Percentiles rank a stretch among this genome's conserved stretches.
Evolutionary conservation across 331 rosid species (phyloP).

Genomic region (Saraca asoca): DNA sequence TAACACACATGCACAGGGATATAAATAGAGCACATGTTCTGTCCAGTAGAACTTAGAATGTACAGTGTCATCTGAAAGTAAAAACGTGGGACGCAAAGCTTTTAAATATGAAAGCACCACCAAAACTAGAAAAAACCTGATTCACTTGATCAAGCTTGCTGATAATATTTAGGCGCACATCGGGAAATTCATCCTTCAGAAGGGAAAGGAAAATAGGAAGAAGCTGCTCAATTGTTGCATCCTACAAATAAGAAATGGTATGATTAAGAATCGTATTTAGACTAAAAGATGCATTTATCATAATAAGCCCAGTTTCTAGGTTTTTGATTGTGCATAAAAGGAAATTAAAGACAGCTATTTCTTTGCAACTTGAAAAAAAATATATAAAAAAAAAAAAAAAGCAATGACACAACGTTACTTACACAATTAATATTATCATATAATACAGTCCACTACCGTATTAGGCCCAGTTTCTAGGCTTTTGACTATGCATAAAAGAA

Average conservation of each 20-base stretch:
- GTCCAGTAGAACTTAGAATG: slow-evolving; percentile 3
- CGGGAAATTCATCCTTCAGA: slow-evolving; percentile 96
- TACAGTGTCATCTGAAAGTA: slow-evolving; percentile 17
- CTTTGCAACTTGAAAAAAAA: too few species aligned
- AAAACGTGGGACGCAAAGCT: slow-evolving; percentile 5
- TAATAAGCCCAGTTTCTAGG: background rate
- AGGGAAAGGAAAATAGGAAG: slow-evolving; percentile 97
- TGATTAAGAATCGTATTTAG: slow-evolving; percentile 26
- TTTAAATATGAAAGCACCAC: slow-evolving; percentile 17
- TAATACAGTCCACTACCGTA: too few species aligned
- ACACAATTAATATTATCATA: too few species aligned
- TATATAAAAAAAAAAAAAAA: too few species aligned
- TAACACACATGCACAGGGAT: background rate
- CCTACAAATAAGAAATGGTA: slow-evolving; percentile 56
- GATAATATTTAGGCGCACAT: slow-evolving; percentile 93
- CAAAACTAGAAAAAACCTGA: slow-evolving; percentile 59
- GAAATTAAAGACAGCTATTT: too few species aligned
- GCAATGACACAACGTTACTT: too few species aligned
- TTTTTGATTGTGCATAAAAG: too few species aligned
- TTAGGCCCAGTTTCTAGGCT: too few species aligned
- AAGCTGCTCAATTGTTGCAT: slow-evolving; percentile 93
- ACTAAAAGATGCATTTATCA: background rate
- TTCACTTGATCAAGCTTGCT: slow-evolving; percentile 99
- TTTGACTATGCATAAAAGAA: too few species aligned
- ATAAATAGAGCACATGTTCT: slow-evolving; percentile 12